Base-by-base conservation (phyloP, 805 yeast genomes). In the Saturnispora bothae region DNA sequence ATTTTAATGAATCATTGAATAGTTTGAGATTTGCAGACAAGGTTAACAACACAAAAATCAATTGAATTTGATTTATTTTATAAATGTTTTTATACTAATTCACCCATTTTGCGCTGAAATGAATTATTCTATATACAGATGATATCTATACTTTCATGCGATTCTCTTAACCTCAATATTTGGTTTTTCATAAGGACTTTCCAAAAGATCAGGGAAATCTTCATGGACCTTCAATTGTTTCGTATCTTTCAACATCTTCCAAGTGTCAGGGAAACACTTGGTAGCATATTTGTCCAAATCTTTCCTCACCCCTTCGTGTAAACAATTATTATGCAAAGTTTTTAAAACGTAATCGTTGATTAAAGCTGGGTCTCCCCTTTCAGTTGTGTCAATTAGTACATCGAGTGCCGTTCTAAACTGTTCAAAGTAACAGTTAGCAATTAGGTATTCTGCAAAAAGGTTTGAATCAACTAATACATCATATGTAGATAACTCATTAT, bases 11-110 rank as follows among this genome's bases (percentile, higher is more conserved):
- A 54, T 81, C 95, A 1, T 48, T 88, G 23, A 85, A 83, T 51
- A 83, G 95, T 0, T 64, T 92, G 34, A 64, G 96, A 36, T 89
- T 89, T 66, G 97, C 97, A 1, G 73, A 84, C 4, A 85, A 82
- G 46, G 92, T 82, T 3, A 79, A 80, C 48, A 62, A 61, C 26
- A 79, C 88, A 4, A 18, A 26, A 14, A 33, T 40, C 5, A 36
- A 31, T 26, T 33, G 31, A 36, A 3, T 4, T 5, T 28, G 14
- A 16, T 15, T 20, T 13, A n/a, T n/a, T n/a, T n/a, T n/a, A n/a
- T n/a, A n/a, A n/a, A n/a, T n/a, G n/a, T n/a, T n/a, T n/a, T n/a
- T n/a, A n/a, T n/a, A n/a, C n/a, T n/a, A n/a, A n/a, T n/a, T n/a
- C n/a, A n/a, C n/a, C n/a, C n/a, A n/a, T n/a, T n/a, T n/a, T n/a